A percentile compares a stretch with the other conserved stretches of the same genome.
These are phyloP conservation scores for Bacterosira constricta DNA, from an alignment of 108 stramenopile genomes.

Conservation along the genomic window DNA sequence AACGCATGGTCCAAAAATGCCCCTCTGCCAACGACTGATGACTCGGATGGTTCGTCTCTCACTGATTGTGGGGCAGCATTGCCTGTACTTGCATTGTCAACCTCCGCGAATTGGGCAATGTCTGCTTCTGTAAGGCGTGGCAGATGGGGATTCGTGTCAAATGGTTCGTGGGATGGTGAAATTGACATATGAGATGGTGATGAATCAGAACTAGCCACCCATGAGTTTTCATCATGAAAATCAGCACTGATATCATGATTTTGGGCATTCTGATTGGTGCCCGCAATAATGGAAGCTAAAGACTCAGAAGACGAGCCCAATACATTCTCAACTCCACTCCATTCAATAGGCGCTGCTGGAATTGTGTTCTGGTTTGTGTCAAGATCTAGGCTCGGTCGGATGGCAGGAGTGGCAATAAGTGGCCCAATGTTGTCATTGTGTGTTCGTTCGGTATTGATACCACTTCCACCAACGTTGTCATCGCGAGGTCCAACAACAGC, in stretches of 20 bases:
- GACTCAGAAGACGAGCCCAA: not conserved
- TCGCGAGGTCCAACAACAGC: not conserved
- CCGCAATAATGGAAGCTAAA: no score
- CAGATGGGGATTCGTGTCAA: slow-evolving; percentile 41
- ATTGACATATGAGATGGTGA: slow-evolving; percentile 1
- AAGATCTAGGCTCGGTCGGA: not conserved
- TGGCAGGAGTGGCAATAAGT: not conserved
- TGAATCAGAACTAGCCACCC: not conserved
- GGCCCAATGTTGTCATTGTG: not conserved
- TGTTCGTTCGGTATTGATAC: not conserved
- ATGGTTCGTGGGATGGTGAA: not conserved
- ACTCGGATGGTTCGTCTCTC: slow-evolving; percentile 54
- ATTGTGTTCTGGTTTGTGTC: not conserved
- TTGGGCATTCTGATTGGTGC: no score
- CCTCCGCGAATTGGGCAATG: slow-evolving; percentile 72
- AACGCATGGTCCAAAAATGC: slow-evolving; percentile 32
- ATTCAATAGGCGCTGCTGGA: not conserved
- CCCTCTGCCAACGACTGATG: slow-evolving; percentile 54
- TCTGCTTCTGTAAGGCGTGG: slow-evolving; percentile 70
- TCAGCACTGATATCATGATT: no score
- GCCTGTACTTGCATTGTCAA: slow-evolving; percentile 71
- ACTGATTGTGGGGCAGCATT: slow-evolving; percentile 72
- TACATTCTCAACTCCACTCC: not conserved
- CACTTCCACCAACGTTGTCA: not conserved
- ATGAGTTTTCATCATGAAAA: not conserved